Conservation (phyloP, 495 filamentous ascomycete species). For the Penicillium bovifimosum region DNA sequence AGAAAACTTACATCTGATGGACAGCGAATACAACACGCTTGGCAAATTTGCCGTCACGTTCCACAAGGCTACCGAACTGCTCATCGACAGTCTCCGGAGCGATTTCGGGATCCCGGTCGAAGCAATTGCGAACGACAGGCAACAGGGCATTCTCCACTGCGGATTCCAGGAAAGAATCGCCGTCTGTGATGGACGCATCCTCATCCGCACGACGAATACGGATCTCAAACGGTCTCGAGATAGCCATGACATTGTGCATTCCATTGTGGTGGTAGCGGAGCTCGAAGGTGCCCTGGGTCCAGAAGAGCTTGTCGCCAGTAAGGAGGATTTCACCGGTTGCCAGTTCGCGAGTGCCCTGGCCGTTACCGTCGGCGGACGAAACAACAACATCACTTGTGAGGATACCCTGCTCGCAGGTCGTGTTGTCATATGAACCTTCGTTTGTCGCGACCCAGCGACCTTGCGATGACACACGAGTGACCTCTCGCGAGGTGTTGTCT, state of each 20-base stretch:
- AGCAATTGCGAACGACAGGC: conserved; percentile 81
- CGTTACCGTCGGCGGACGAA: conserved; percentile 36
- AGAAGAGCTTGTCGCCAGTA: conserved; percentile 90
- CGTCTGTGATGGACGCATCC: conserved; percentile 49
- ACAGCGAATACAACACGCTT: conserved; percentile 89
- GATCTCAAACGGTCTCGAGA: conserved; percentile 90
- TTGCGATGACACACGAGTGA: conserved; percentile 76
- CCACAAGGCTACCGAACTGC: conserved; percentile 73
- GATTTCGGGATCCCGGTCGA: conserved; percentile 87
- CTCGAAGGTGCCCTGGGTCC: conserved; percentile 92
- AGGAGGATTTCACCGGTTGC: conserved; percentile 77
- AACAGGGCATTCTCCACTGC: conserved; percentile 72
- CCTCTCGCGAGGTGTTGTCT: conserved; percentile 80
- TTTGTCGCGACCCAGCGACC: conserved; percentile 86
- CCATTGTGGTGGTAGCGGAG: conserved; percentile 96
- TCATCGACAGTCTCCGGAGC: conserved; percentile 78
- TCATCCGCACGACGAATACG: conserved; percentile 71
- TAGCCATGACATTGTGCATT: conserved; percentile 92
- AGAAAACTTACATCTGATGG: conserved; percentile 66
- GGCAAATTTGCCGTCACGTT: conserved; percentile 82
- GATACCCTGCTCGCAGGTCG: conserved; percentile 72
- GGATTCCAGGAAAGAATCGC: conserved; percentile 43
- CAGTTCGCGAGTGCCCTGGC: conserved; percentile 38
- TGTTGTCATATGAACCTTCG: conserved; percentile 69
- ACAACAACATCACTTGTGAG: conserved; percentile 57